Evolutionary conservation across 2,329 filamentous ascomycete genomes (phyloP).

Genomic region (Cytospora chrysosperma): DNA sequence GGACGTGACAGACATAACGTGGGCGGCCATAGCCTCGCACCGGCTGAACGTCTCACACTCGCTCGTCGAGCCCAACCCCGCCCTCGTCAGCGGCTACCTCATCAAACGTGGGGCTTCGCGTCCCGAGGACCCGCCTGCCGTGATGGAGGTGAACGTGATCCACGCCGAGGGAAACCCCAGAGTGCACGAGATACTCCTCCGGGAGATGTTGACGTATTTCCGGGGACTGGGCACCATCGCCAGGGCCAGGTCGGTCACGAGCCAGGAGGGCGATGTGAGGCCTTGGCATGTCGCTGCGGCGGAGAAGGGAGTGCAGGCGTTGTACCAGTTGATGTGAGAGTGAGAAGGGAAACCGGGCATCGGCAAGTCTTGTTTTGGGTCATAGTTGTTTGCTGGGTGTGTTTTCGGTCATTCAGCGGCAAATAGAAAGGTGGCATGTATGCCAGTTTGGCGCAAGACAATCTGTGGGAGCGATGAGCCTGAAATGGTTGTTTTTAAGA

Average conservation of each 20-base stretch:
- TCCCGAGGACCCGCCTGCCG: slow-evolving; percentile 56
- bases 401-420: neutral
- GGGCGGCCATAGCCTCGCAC: slow-evolving; percentile 70
- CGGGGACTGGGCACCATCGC: slow-evolving; percentile 68
- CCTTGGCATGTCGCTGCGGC: slow-evolving; percentile 78
- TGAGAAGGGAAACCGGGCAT: no score
- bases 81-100: slow-evolving; percentile 64
- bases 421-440: neutral
- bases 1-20: slow-evolving; percentile 72
- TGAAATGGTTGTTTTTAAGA: neutral
- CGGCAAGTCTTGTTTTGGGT: neutral
- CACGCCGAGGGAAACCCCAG: slow-evolving; percentile 53
- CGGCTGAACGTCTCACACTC: slow-evolving; percentile 60
- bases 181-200: slow-evolving; percentile 62
- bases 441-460: slow-evolving; percentile 8
- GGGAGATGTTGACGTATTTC: slow-evolving; percentile 70
- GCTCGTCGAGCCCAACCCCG: slow-evolving; percentile 53
- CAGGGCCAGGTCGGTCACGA: slow-evolving; percentile 61
- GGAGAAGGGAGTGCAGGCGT: slow-evolving; percentile 63
- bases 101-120: slow-evolving; percentile 60
- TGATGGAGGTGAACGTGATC: slow-evolving; percentile 66
- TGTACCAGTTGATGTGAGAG: slow-evolving; percentile 63
- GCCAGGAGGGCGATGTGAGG: slow-evolving; percentile 59
- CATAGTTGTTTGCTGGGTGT: neutral
- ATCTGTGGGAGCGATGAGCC: slow-evolving; percentile 2